Conservation (phyloP, 768 basidiomycete genomes). For the Serendipita sp. region DNA sequence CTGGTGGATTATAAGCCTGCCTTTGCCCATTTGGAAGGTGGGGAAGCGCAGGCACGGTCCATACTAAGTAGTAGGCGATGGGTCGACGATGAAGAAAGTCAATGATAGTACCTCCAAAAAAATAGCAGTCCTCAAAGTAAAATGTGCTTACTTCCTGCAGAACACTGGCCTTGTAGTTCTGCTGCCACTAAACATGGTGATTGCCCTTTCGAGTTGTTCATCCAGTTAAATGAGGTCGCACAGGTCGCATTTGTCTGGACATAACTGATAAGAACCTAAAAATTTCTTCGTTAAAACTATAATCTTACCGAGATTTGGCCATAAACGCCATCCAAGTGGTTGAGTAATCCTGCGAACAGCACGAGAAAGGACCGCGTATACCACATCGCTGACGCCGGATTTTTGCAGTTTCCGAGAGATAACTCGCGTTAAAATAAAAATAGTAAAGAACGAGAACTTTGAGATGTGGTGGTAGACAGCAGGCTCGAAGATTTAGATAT, state of each 20-base stretch:
- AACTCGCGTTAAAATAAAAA: too few relatives aligned
- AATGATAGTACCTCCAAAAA: background rate
- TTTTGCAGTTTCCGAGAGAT: too few relatives aligned
- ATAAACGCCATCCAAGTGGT: too few relatives aligned
- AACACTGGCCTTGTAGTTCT: slow-evolving; percentile 3
- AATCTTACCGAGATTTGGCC: too few relatives aligned
- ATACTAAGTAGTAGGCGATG: background rate
- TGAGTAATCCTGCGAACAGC: too few relatives aligned
- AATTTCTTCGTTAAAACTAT: too few relatives aligned
- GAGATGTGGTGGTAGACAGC: too few relatives aligned
- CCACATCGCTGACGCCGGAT: too few relatives aligned
- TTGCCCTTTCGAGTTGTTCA: background rate
- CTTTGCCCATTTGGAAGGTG: slow-evolving; percentile 2
- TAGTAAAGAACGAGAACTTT: too few relatives aligned
- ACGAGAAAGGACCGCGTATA: too few relatives aligned
- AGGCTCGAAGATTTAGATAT: too few relatives aligned
- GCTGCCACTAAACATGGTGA: slow-evolving; percentile 8
- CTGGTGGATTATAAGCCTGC: background rate
- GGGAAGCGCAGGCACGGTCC: slow-evolving; percentile 6
- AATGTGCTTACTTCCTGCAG: background rate
- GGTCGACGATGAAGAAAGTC: background rate
- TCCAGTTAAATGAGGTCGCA: slow-evolving; percentile 5
- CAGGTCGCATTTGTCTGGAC: slow-evolving; percentile 8
- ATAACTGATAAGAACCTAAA: too few relatives aligned
- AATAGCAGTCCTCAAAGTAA: background rate